A percentile compares a stretch with the other conserved stretches of the same genome.
These are phyloP conservation scores for Tuctoria greenei DNA, from an alignment of 176 grass and related monocot species.

Conservation along the genomic window DNA sequence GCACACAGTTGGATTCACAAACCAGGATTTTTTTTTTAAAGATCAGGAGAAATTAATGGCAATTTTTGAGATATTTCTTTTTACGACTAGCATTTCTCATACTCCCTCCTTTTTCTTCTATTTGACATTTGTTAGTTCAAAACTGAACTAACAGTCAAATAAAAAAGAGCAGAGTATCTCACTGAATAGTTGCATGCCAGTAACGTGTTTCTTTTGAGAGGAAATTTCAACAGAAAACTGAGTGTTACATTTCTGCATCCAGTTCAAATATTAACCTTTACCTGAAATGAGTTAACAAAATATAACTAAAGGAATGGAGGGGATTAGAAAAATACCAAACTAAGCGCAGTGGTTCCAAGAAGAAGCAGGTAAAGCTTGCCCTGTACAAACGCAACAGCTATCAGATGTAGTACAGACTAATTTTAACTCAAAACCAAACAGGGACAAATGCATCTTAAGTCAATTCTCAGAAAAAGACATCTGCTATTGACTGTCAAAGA, in stretches of 20 bases:
- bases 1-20: no score
- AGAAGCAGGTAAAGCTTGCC: constrained; percentile 95
- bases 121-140: no score
- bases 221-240: background rate
- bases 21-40: no score
- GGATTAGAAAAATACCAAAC: constrained; percentile 69
- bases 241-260: background rate
- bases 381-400: constrained; percentile 53
- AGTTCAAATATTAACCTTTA: constrained; percentile 3
- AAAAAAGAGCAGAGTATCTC: background rate
- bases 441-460: background rate
- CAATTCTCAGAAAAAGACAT: background rate
- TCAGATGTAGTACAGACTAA: constrained; percentile 20
- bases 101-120: no score
- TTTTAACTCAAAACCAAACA: constrained; percentile 8
- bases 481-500: background rate
- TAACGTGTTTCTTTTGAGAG: background rate
- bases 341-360: constrained; percentile 96
- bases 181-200: background rate
- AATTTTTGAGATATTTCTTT: background rate
- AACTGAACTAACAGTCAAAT: no score
- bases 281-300: background rate
- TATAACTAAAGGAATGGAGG: constrained; percentile 11
- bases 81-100: background rate
- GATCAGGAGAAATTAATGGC: no score